phyloP scores from a whole-genome alignment of 345 rosid genomes.

The Ceriops zippeliana region DNA sequence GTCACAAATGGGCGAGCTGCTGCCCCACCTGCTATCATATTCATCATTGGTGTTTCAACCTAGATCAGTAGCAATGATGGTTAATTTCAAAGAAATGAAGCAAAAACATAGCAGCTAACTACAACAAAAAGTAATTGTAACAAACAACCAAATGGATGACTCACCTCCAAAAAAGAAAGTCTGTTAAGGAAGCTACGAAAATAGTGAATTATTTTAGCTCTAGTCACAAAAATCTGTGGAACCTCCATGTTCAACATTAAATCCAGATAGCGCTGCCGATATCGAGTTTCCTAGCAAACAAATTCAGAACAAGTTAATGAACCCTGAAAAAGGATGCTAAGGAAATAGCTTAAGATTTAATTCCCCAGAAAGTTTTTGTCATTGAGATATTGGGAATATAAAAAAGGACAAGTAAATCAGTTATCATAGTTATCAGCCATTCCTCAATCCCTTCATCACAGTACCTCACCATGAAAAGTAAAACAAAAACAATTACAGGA shows the following conservation, averaged over 20 bases:
- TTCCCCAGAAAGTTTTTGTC: too few relatives aligned
- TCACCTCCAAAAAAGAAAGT: constrained; percentile 75
- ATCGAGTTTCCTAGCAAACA: constrained; percentile 69
- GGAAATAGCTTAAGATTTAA: background rate
- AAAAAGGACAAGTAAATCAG: too few relatives aligned
- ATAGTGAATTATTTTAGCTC: constrained; percentile 58
- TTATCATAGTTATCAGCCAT: too few relatives aligned
- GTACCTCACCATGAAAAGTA: too few relatives aligned
- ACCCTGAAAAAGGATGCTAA: background rate
- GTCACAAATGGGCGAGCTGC: constrained; percentile 95
- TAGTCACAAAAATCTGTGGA: constrained; percentile 66
- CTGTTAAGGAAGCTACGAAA: constrained; percentile 67
- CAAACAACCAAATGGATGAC: constrained; percentile 4
- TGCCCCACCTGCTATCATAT: constrained; percentile 98
- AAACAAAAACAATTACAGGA: too few relatives aligned
- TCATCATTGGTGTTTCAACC: constrained; percentile 99
- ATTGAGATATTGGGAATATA: too few relatives aligned
- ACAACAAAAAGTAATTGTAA: background rate
- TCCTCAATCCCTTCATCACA: too few relatives aligned
- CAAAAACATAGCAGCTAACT: background rate
- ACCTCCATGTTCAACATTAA: constrained; percentile 77
- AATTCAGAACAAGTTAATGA: constrained; percentile 6
- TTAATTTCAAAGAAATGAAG: background rate
- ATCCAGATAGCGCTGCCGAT: constrained; percentile 89
- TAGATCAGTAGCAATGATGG: constrained; percentile 8